These are phyloP conservation scores for Beauveria rudraprayagi DNA, from an alignment of 2,329 filamentous ascomycete species.

Conservation along the genomic window DNA sequence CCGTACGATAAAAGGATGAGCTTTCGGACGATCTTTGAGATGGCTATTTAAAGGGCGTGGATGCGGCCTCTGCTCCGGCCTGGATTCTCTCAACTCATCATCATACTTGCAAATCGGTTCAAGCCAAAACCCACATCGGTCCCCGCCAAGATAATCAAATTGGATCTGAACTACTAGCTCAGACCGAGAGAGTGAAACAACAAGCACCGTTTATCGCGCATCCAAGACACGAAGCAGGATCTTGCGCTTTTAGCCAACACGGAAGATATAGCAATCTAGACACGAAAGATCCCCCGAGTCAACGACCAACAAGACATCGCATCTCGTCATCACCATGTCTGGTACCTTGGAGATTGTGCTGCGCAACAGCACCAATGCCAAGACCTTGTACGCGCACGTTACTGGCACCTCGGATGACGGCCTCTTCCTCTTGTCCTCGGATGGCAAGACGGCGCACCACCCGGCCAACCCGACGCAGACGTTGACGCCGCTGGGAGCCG, in stretches of 20 bases:
- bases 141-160: constrained; percentile 2
- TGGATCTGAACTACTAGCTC: neutral
- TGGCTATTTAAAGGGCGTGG: neutral
- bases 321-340: constrained; percentile 8
- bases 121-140: constrained; percentile 8
- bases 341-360: constrained; percentile 51
- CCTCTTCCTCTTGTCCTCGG: constrained; percentile 54
- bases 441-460: constrained; percentile 58
- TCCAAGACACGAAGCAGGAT: neutral
- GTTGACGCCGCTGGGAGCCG: constrained; percentile 41
- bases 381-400: constrained; percentile 56
- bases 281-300: neutral
- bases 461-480: constrained; percentile 49
- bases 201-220: neutral
- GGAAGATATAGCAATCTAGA: neutral
- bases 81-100: neutral
- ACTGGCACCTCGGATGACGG: constrained; percentile 54
- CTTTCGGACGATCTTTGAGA: neutral
- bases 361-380: constrained; percentile 56
- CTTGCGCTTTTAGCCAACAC: neutral
- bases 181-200: neutral
- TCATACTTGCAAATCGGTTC: neutral
- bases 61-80: neutral
- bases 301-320: neutral
- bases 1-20: neutral